phyloP scores from a whole-genome alignment of 2,329 filamentous ascomycete genomes.

The Alternaria longipes region DNA sequence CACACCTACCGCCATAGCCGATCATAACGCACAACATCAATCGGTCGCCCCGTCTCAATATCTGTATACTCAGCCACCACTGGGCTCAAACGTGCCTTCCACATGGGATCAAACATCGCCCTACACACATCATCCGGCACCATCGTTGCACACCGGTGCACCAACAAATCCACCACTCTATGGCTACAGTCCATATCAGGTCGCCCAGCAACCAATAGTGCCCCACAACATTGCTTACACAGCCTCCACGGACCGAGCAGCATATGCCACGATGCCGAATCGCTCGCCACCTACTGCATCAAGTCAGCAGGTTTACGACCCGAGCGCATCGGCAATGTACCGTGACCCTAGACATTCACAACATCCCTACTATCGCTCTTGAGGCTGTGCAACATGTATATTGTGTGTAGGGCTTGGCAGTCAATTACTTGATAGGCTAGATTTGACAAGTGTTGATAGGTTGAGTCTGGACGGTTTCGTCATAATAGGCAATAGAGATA shows the following conservation, averaged over 20 bases:
- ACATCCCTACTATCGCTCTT: constrained; percentile 30
- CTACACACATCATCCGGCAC: constrained; percentile 25
- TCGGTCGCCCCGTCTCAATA: constrained; percentile 14
- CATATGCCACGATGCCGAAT: constrained; percentile 22
- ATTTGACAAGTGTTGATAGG: constrained; percentile 1
- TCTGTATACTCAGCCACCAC: constrained; percentile 24
- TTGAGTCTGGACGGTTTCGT: background rate
- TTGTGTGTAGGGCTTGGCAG: constrained; percentile 8
- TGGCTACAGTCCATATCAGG: constrained; percentile 27
- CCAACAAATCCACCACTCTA: constrained; percentile 16
- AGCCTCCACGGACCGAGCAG: constrained; percentile 19
- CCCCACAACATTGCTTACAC: constrained; percentile 25
- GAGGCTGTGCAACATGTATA: constrained; percentile 28
- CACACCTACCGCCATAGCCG: constrained; percentile 17
- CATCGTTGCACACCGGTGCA: constrained; percentile 27
- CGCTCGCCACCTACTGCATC: constrained; percentile 16
- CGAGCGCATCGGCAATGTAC: constrained; percentile 22
- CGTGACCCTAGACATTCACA: constrained; percentile 31
- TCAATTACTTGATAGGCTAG: constrained; percentile 10
- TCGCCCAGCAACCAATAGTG: constrained; percentile 26
- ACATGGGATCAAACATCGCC: constrained; percentile 32
- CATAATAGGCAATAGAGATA: background rate
- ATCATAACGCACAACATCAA: constrained; percentile 19
- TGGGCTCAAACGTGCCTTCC: constrained; percentile 14
- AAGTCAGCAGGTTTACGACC: constrained; percentile 19